phyloP scores from a whole-genome alignment of 139 green algal genomes.

The Klebsormidium nitens region DNA sequence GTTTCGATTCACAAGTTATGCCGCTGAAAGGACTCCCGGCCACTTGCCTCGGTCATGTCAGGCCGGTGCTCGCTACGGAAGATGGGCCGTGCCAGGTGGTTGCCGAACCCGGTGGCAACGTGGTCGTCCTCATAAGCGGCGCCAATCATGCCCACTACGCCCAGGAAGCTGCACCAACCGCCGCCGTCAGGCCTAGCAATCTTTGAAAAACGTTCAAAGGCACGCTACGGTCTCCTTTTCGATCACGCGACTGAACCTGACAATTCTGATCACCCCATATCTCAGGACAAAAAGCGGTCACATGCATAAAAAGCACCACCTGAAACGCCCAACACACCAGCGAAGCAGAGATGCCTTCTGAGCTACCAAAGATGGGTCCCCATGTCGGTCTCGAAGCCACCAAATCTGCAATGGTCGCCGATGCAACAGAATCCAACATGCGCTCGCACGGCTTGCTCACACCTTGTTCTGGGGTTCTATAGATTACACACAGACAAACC shows the following conservation, averaged over 20 bases:
- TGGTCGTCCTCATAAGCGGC: constrained; percentile 70
- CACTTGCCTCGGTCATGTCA: constrained; percentile 79
- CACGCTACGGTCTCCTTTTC: too few species aligned
- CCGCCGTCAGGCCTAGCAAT: background rate
- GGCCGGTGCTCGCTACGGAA: constrained; percentile 79
- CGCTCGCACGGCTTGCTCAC: too few species aligned
- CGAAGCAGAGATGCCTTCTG: background rate
- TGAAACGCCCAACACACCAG: background rate
- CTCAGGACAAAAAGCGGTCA: background rate
- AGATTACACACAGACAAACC: background rate
- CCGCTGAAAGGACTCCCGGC: too few species aligned
- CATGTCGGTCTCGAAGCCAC: background rate
- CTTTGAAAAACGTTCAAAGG: background rate
- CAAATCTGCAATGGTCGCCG: background rate
- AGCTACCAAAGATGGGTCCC: background rate
- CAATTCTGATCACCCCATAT: background rate
- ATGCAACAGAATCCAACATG: background rate
- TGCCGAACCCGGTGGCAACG: constrained; percentile 85
- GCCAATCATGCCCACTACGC: constrained; percentile 85
- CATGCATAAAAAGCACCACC: background rate
- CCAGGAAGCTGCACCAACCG: constrained; percentile 60
- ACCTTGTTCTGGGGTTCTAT: too few species aligned
- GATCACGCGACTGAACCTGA: background rate
- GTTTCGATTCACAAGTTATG: too few species aligned
- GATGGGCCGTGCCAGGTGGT: constrained; percentile 82